Conservation (phyloP, 768 basidiomycete species). For the Psilocybe subaeruginosa region DNA sequence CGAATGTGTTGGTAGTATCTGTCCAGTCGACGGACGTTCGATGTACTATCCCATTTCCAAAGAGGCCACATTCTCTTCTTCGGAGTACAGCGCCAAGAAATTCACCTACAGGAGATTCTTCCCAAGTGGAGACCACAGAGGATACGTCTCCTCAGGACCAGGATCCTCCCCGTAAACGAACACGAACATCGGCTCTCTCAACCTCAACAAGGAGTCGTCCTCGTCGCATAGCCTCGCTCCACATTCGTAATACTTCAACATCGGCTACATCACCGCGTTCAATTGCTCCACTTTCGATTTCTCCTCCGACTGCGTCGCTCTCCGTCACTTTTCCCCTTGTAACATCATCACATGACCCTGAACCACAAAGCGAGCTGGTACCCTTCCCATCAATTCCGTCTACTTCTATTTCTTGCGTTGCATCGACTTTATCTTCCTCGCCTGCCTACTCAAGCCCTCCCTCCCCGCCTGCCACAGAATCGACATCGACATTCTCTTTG, state of each 20-base stretch:
- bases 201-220: background rate
- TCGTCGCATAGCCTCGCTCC: background rate
- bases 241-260: background rate
- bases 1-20: constrained; percentile 4
- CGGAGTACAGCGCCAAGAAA: constrained; percentile 3
- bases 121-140: background rate
- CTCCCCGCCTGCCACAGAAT: background rate
- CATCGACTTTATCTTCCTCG: background rate
- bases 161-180: constrained; percentile 7
- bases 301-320: background rate
- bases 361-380: background rate
- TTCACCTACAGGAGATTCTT: background rate
- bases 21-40: background rate
- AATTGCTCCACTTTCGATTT: background rate
- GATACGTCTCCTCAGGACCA: background rate
- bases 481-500: background rate
- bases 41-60: constrained; percentile 17
- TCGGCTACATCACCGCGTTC: background rate
- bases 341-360: background rate
- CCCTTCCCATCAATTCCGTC: background rate
- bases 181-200: background rate
- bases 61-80: constrained; percentile 22
- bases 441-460: background rate
- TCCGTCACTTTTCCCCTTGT: background rate
- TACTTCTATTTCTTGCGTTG: background rate